Conservation (phyloP, 805 yeast genomes). For the Wickerhamiella australiensis region DNA sequence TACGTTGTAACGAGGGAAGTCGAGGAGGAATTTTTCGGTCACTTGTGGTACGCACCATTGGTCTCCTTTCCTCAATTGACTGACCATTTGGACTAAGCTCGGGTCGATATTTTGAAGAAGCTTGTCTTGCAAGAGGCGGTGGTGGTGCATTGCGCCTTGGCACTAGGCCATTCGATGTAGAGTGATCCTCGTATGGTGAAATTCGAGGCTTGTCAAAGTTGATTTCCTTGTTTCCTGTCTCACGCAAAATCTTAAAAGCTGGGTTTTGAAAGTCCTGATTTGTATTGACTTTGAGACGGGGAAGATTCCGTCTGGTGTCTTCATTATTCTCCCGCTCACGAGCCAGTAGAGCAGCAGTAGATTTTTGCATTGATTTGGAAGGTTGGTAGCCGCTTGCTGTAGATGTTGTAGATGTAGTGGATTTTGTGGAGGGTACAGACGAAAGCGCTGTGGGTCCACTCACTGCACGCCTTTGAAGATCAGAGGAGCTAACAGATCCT, state of each 20-base stretch:
- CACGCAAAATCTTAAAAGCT: conserved; percentile 3
- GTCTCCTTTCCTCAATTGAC: conserved; percentile 8
- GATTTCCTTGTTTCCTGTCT: conserved; percentile 36
- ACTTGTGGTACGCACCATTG: conserved; percentile 11
- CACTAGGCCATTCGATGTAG: conserved; percentile 31
- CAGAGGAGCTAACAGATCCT: not conserved
- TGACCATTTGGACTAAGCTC: conserved; percentile 20
- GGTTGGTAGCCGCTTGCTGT: not conserved
- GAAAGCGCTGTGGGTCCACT: not conserved
- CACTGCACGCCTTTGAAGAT: not conserved
- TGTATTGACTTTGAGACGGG: conserved; percentile 2
- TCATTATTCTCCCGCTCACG: not conserved
- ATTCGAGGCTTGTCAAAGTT: conserved; percentile 70
- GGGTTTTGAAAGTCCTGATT: conserved; percentile 4
- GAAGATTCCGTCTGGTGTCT: not conserved
- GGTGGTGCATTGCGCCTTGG: conserved; percentile 49
- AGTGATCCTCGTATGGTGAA: conserved; percentile 46
- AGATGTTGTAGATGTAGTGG: not conserved
- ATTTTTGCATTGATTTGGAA: conserved; percentile 5
- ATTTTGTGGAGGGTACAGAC: not conserved
- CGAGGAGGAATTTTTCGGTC: conserved; percentile 14
- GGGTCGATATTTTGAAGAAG: conserved; percentile 22
- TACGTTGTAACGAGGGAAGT: not conserved
- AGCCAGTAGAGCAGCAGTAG: conserved; percentile 4
- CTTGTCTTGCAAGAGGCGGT: conserved; percentile 28